Base-by-base conservation (phyloP, 1,284 basidiomycete species). In the Pyrrhoderma lamaoense region DNA sequence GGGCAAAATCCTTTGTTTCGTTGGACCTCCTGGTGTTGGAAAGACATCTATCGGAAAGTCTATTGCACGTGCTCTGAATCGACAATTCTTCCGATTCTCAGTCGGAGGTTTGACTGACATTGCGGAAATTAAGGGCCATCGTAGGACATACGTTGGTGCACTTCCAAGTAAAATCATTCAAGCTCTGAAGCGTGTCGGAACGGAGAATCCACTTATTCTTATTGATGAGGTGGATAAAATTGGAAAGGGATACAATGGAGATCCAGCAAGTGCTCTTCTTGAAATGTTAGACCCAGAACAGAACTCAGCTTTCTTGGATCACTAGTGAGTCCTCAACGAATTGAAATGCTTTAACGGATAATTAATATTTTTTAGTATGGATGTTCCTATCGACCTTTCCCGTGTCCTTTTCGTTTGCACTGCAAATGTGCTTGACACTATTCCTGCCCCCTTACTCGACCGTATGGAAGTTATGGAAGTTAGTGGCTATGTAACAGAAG, bases 211-310 rank as follows among this genome's bases (percentile, higher is more conserved):
- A 0, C 76, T 99, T 16, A 90, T 95, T 16, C 72, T 99, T 46
- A 98, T 99, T 58, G 95, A 99, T 62, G 95, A 99, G 67, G 91
- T 99, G 21, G 95, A 99, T 75, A 99, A 99, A 77, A 93, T 99
- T 56, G 93, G 93, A n/a, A 77, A 90, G 21, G 91, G 93, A 0
- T 85, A 91, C 64, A 96, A 97, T 61, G 95, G 95, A 2, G 96
- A 99, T 67, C 96, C 96, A 3, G 81, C 91, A 0, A 93, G 90
- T 57, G 95, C 95, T 0, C 67, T 99, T 48, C 72, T 99, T 42
- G 95, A 99, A 70, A 97, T 98, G 93, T 74, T 99, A 47, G 95
- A 99, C 66, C 95, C 95, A 0, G 95, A 99, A 67, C 95, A 99
- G 72, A 99, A 99, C 67, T 85, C 84, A 21, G 88, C 86, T 22